Base-by-base conservation (phyloP, 495 filamentous ascomycete species). In the Lasiosphaeriaceae sp. region DNA sequence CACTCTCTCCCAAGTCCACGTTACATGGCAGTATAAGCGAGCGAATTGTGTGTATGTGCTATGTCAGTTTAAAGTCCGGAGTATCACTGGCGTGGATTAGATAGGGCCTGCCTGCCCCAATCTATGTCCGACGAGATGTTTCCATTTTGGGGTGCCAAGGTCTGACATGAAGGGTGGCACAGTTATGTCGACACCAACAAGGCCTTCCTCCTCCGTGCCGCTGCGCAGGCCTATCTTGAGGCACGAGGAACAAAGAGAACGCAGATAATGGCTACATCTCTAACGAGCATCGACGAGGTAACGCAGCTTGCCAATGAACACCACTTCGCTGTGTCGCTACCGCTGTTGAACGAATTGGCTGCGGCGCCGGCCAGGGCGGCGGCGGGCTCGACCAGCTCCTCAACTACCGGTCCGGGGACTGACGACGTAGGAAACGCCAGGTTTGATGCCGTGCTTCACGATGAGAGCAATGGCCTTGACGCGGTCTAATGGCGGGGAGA, bases 111-210 rank as follows among this genome's bases (percentile, higher is more conserved):
- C 26, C 9, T 31, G 80, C 82, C 2, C 83, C 83, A 2, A 19
- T 88, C 85, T 49, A 79, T 88, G 26, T 31, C 26, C 48, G 84
- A 88, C 50, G 83, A 87, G 49, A 64, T 88, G 20, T 19, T 31
- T 17, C n/a, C 39, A 19, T 17, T n/a, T 9, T 41, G 2, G 34
- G 1, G 3, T 22, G 21, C 17, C 8, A 23, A 48, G 2, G n/a
- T n/a, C 19, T 17, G 11, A 48, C 47, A 22, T 22, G 26, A 39
- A 56, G 12, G 3, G 23, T 8, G 12, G 17, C 31, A 24, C 56
- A 79, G 75, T 34, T 80, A 76, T 50, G 60, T 73, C 17, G 77
- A 82, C 56, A 58, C 63, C 49, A 64, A 78, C 66, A 72, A 78
- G 68, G 57, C 68, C 3, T 71, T 85, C 21, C 64, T 71, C 16